phyloP scores from a whole-genome alignment of 129 eudicot species.

The Arctium minus region DNA sequence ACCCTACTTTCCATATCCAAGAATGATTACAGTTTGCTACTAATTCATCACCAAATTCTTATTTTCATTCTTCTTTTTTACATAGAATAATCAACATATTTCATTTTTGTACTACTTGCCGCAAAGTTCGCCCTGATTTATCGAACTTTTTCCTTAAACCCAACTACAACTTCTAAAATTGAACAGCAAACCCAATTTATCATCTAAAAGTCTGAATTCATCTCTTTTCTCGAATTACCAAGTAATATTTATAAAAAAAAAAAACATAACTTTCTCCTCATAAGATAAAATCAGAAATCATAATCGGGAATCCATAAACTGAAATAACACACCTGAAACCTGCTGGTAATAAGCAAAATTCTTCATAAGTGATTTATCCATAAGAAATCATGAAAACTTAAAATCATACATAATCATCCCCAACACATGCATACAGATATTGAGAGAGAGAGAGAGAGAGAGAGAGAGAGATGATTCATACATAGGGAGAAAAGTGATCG shows the following conservation, averaged over 20 bases:
- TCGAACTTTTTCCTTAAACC: neutral
- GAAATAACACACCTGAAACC: neutral
- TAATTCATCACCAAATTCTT: neutral
- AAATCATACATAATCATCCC: neutral
- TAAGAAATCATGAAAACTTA: neutral
- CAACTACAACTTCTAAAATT: neutral
- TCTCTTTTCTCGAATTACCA: neutral
- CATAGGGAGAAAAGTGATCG: conserved; percentile 84
- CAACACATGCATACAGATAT: neutral
- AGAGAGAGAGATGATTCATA: conserved; percentile 9
- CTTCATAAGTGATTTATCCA: neutral
- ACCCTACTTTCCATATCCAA: neutral
- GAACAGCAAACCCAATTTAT: neutral
- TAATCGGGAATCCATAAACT: neutral
- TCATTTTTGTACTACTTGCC: neutral
- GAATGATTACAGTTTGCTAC: neutral
- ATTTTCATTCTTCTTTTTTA: neutral
- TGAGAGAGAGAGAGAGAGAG: neutral
- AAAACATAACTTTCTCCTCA: neutral
- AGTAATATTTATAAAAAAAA: neutral
- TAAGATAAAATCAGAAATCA: neutral
- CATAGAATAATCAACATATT: neutral
- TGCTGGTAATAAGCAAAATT: neutral
- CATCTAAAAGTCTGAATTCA: neutral
- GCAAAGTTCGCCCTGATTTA: neutral